These are phyloP conservation scores for Hericium coralloides DNA, from an alignment of 768 basidiomycete species.

Conservation along the genomic window DNA sequence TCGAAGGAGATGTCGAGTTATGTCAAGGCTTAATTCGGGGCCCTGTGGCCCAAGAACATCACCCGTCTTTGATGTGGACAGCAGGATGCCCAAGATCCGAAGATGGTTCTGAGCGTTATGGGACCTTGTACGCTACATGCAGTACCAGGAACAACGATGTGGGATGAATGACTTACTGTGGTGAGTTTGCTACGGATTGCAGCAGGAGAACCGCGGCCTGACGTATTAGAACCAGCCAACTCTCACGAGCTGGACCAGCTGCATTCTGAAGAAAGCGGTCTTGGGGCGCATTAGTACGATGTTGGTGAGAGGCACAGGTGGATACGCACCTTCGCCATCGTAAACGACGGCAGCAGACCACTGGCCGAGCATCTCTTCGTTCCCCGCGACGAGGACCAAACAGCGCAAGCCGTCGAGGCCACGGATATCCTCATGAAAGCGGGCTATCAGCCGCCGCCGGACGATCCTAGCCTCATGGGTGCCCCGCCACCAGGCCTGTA, in stretches of 20 bases:
- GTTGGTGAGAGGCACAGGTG: constrained; percentile 8
- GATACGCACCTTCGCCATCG: constrained; percentile 20
- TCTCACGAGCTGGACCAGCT: constrained; percentile 28
- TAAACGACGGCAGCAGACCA: constrained; percentile 36
- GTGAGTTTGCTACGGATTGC: constrained; percentile 36
- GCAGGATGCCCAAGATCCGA: constrained; percentile 37
- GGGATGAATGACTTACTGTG: constrained; percentile 28
- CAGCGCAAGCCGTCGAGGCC: constrained; percentile 53
- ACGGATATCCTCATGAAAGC: constrained; percentile 44
- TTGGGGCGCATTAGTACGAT: constrained; percentile 9
- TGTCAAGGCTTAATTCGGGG: constrained; percentile 20
- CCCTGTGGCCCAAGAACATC: constrained; percentile 22
- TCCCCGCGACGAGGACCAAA: constrained; percentile 50
- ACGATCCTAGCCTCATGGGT: constrained; percentile 30
- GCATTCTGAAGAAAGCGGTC: constrained; percentile 33
- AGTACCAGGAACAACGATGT: too few species aligned
- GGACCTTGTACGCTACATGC: too few species aligned
- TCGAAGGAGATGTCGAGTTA: constrained; percentile 37
- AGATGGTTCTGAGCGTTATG: constrained; percentile 35
- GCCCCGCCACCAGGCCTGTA: constrained; percentile 71
- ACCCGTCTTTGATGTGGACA: constrained; percentile 20
- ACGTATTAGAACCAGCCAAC: constrained; percentile 57
- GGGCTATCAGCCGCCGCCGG: constrained; percentile 34
- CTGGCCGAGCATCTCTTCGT: constrained; percentile 34
- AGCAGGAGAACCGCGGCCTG: constrained; percentile 42